Percentiles rank a stretch among this genome's conserved stretches.
Evolutionary conservation across 139 green algal genomes (phyloP).

Genomic region (Chlamydomonas incerta): DNA sequence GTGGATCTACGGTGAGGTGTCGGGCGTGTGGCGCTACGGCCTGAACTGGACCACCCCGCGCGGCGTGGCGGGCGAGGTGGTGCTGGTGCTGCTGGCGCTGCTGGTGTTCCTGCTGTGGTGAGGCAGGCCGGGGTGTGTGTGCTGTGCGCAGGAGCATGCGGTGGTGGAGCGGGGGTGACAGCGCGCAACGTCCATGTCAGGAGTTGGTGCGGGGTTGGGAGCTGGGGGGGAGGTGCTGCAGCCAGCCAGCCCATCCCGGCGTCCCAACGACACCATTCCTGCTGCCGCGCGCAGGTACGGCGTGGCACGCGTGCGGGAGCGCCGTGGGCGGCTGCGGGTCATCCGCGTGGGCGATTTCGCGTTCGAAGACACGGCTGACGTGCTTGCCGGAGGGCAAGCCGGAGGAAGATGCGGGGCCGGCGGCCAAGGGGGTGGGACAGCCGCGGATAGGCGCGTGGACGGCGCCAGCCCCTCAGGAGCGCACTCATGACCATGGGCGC

Average conservation of each 20-base stretch:
- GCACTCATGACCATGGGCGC: too few species aligned
- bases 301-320: neutral
- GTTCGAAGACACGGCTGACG: neutral
- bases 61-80: neutral
- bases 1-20: conserved; percentile 48
- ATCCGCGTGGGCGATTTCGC: conserved; percentile 11
- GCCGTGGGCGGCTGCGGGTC: conserved; percentile 10
- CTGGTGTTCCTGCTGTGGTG: neutral
- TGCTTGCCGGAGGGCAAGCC: too few species aligned
- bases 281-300: conserved; percentile 8
- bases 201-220: too few species aligned
- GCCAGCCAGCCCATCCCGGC: too few species aligned
- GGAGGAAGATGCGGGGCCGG: too few species aligned
- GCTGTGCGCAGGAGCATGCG: too few species aligned
- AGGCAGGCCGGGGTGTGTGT: neutral
- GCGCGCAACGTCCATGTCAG: neutral
- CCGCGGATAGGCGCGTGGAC: too few species aligned
- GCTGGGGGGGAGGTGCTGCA: neutral
- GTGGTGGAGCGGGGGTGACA: too few species aligned
- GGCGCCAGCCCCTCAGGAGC: too few species aligned
- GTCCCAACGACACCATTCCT: too few species aligned
- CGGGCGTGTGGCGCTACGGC: conserved; percentile 45
- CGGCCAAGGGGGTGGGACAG: too few species aligned
- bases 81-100: neutral
- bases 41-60: conserved; percentile 26